Base-by-base conservation (phyloP, 179 eudicot genomes). In the Heliamphora pulchella region DNA sequence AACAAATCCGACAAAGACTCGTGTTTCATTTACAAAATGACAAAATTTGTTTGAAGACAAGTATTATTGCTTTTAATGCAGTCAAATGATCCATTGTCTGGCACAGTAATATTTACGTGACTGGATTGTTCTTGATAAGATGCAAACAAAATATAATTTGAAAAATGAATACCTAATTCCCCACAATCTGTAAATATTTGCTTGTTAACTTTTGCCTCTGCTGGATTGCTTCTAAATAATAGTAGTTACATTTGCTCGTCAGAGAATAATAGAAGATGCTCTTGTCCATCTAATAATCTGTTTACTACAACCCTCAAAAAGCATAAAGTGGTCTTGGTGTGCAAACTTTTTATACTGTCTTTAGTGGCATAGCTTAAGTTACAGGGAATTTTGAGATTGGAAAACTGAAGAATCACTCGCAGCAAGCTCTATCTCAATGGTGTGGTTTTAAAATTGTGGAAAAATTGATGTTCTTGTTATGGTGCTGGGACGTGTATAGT, bases 231-330 rank as follows among this genome's bases (percentile, higher is more conserved):
- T 31, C 71, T 63, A 11, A 5, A 63, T 8, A 44, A 22, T 46
- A 77, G 57, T 20, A 18, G n/a, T 63, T 57, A 53, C 22, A 75
- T 55, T n/a, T 75, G 78, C 51, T 41, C 65, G 48, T 75, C 13
- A 39, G 57, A 75, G 65, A 43, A 39, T 75, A 31, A 31, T 31
- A 31, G 31, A 31, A 31, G 31, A 57, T 57, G 66, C 20, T 46
- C 20, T 5, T 11, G 15, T 58, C 39, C 53, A 43, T 8, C 10
- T 59, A 17, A 44, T 20, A 31, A 31, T 31, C 31, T 31, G 31
- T 31, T 31, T 31, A 31, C 31, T 31, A 31, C 31, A 31, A 31
- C 31, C 77, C 13, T 31, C 41, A 22, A 39, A 17, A 17, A 75
- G 65, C n/a, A 11, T 15, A 39, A 74, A 43, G 65, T 43, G 53